A percentile compares a stretch with the other conserved stretches of the same genome.
Evolutionary conservation across 2,329 filamentous ascomycete species (phyloP).

Genomic region (Fusarium sp.): DNA sequence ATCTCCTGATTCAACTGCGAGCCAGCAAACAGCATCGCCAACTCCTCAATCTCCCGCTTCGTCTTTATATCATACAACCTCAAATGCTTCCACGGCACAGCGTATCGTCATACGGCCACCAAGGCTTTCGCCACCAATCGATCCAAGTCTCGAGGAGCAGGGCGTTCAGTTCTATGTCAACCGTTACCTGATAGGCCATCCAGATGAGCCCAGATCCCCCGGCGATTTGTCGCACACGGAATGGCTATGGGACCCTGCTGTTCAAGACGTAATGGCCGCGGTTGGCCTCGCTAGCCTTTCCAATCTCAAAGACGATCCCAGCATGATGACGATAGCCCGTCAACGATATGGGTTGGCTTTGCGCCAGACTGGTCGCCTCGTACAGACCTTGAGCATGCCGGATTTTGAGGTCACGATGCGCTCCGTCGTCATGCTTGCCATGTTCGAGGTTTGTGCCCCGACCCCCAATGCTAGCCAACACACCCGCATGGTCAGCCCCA

Average conservation of each 20-base stretch:
- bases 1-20: constrained; percentile 24
- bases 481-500: constrained; percentile 19
- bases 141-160: constrained; percentile 55
- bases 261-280: constrained; percentile 62
- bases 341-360: constrained; percentile 65
- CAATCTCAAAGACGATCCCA: constrained; percentile 59
- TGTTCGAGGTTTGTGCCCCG: constrained; percentile 64
- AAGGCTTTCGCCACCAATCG: constrained; percentile 46
- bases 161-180: constrained; percentile 62
- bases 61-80: constrained; percentile 10
- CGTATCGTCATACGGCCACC: constrained; percentile 3
- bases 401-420: constrained; percentile 58
- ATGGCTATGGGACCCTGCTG: constrained; percentile 51
- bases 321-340: constrained; percentile 57
- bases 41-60: constrained; percentile 31
- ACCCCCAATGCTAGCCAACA: background rate
- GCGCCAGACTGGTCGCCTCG: constrained; percentile 54
- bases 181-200: constrained; percentile 60
- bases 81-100: background rate
- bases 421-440: constrained; percentile 65
- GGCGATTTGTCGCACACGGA: constrained; percentile 49
- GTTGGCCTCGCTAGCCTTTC: constrained; percentile 67
- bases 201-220: constrained; percentile 56
- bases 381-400: constrained; percentile 47
- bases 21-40: constrained; percentile 24